Base-by-base conservation (phyloP, 345 rosid species). In the Diplotaxis tenuifolia region DNA sequence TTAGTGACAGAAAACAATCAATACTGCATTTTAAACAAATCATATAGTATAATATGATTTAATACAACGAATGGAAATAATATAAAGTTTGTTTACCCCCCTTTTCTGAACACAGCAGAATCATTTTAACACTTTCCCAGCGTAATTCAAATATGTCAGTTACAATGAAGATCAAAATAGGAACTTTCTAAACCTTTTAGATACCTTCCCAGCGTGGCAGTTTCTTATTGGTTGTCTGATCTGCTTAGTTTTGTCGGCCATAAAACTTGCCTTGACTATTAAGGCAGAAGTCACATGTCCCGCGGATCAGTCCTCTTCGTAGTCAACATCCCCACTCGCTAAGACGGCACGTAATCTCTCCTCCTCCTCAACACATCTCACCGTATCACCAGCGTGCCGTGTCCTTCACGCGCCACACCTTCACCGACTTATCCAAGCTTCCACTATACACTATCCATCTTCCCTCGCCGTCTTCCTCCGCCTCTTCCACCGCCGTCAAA, bases 391-490 rank as follows among this genome's bases (percentile, higher is more conserved):
- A 68, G 50, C 23, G 82, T 57, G 71, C 68, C 75, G 78, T 74
- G 23, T 86, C 89, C 0, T 76, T 59, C 68, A 92, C 93, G 79
- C 91, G 88, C 99, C 99, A 95, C 4, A 92, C 87, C 59, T 88
- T 89, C 27, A 95, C 96, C 5, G 97, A 85, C 67, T 80, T 85
- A 11, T 95, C 97, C 50, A 95, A 66, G 53, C 99, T 95, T 16
- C 99, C 99, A 12, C 96, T 95, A 29, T 88, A 89, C 32, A 92
- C 84, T 40, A 65, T 86, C 88, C 91, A 89, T 72, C 83, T 82
- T 7, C 62, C 80, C 2, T 32, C 25, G 5, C 50, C 54, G 4
- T 57, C 83, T 27, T 84, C 82, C 16, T 75, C 80, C 2, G 83
- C 82, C 73, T 68, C 84, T 82, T 83, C 93, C 9, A 70, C 89